Evolutionary conservation across 2,329 filamentous ascomycete genomes (phyloP).

Genomic region (Ilyonectria robusta): DNA sequence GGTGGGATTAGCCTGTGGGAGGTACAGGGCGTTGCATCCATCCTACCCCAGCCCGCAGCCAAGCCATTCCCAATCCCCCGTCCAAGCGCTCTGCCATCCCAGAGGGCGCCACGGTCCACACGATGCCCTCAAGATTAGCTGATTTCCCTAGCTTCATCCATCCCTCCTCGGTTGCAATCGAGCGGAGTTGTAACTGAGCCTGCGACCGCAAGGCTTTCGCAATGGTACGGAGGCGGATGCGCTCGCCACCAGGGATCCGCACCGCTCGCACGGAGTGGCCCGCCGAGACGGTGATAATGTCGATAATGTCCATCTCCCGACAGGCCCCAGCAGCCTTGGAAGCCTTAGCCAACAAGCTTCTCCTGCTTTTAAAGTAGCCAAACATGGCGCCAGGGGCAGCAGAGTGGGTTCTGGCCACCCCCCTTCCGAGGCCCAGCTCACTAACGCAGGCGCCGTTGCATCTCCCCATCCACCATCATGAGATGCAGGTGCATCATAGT

Average conservation of each 20-base stretch:
- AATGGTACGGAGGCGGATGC: neutral
- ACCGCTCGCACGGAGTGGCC: neutral
- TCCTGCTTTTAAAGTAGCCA: neutral
- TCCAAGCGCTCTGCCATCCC: neutral
- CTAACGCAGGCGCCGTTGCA: slow-evolving; percentile 38
- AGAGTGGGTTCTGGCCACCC: neutral
- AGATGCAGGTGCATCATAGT: slow-evolving; percentile 28
- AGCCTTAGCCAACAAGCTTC: slow-evolving; percentile 1
- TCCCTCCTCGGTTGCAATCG: neutral
- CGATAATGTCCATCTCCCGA: slow-evolving; percentile 6
- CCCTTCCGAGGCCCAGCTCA: slow-evolving; percentile 15
- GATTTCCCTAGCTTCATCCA: slow-evolving; percentile 9
- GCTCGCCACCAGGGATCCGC: neutral
- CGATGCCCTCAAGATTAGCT: slow-evolving; percentile 5
- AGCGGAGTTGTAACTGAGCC: neutral
- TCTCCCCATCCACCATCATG: slow-evolving; percentile 25
- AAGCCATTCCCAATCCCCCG: neutral
- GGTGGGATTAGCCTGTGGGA: neutral
- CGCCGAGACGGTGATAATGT: neutral
- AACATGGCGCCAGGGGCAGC: neutral
- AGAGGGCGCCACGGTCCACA: neutral
- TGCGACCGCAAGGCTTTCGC: neutral
- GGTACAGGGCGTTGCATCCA: neutral
- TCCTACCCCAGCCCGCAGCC: neutral
- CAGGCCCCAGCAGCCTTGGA: neutral